Evolutionary conservation across 2,329 filamentous ascomycete species (phyloP).

Genomic region (Clonostachys rhizophaga): DNA sequence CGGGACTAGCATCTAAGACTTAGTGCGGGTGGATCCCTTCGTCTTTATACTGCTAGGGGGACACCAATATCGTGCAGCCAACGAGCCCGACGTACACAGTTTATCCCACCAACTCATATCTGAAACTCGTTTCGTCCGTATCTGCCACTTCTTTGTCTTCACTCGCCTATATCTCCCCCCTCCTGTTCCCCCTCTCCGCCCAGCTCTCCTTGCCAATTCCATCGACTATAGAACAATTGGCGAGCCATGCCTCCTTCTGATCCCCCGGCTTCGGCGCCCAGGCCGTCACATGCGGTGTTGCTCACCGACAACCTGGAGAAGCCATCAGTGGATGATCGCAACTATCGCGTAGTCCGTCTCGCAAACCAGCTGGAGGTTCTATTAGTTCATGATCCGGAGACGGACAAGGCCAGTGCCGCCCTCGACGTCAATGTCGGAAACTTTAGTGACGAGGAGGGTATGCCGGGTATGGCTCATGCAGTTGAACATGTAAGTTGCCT

Average conservation of each 20-base stretch:
- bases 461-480: slow-evolving; percentile 93
- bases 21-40: too few relatives aligned
- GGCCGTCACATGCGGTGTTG: slow-evolving; percentile 22
- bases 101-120: neutral
- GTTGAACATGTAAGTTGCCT: slow-evolving; percentile 70
- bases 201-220: too few relatives aligned
- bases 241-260: slow-evolving; percentile 21
- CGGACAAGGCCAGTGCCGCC: slow-evolving; percentile 93
- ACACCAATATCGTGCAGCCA: too few relatives aligned
- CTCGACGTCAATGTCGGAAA: slow-evolving; percentile 95
- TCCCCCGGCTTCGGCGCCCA: slow-evolving; percentile 23
- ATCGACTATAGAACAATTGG: too few relatives aligned
- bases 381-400: slow-evolving; percentile 88
- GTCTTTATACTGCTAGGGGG: too few relatives aligned
- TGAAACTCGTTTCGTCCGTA: neutral
- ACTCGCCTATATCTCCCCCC: neutral
- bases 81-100: too few relatives aligned
- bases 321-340: slow-evolving; percentile 77
- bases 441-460: slow-evolving; percentile 85
- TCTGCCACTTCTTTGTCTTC: neutral
- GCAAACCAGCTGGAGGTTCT: slow-evolving; percentile 86
- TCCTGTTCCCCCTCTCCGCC: neutral
- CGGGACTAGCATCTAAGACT: too few relatives aligned
- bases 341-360: slow-evolving; percentile 82
- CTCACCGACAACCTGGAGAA: slow-evolving; percentile 74